Conservation (phyloP, 192 early-diverging fungal species). For the Chytriomyces sp. region DNA sequence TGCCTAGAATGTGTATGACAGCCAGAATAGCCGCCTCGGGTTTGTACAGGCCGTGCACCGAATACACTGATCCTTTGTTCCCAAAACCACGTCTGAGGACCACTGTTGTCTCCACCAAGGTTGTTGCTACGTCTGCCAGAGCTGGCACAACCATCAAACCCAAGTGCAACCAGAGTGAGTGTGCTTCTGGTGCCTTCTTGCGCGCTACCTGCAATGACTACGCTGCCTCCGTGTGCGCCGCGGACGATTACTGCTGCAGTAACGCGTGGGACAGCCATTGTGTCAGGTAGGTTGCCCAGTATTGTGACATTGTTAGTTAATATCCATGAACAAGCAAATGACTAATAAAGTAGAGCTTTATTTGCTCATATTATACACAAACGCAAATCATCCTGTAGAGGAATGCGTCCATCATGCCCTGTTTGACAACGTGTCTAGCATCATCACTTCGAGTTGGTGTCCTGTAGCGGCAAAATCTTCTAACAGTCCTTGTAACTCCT, state of each 20-base stretch:
- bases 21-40: slow-evolving; percentile 28
- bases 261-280: background rate
- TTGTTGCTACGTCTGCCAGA: background rate
- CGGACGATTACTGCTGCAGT: background rate
- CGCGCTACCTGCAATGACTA: background rate
- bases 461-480: too few relatives aligned
- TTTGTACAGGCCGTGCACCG: slow-evolving; percentile 34
- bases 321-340: too few relatives aligned
- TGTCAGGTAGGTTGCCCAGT: background rate
- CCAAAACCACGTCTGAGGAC: background rate
- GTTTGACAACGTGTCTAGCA: too few relatives aligned
- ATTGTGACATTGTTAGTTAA: background rate
- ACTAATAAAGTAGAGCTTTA: too few relatives aligned
- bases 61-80: too few relatives aligned
- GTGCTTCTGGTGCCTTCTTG: background rate
- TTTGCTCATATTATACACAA: too few relatives aligned
- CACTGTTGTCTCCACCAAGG: background rate
- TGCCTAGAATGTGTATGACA: slow-evolving; percentile 45
- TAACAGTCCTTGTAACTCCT: too few relatives aligned
- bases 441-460: too few relatives aligned
- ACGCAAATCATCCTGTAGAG: too few relatives aligned
- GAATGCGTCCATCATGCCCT: too few relatives aligned
- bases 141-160: background rate
- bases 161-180: background rate
- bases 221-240: background rate